Conservation (phyloP, 345 rosid genomes). For the Eucalyptus cloeziana region DNA sequence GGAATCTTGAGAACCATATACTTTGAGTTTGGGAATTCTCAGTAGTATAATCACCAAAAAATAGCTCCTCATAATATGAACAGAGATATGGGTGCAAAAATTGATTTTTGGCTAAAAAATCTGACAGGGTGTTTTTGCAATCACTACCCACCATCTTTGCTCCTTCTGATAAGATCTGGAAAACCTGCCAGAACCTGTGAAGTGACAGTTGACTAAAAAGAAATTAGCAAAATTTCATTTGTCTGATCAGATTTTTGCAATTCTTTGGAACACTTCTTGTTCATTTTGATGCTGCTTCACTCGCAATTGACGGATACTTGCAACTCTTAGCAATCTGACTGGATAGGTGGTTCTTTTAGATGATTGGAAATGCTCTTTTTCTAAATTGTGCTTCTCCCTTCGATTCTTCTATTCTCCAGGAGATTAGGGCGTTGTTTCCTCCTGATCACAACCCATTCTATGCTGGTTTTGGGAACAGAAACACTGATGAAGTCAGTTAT, state of each 20-base stretch:
- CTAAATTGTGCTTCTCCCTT: background rate
- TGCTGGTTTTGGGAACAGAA: constrained; percentile 98
- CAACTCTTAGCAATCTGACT: background rate
- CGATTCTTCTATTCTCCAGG: constrained; percentile 27
- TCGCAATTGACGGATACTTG: background rate
- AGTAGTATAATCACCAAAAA: background rate
- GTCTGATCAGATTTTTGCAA: background rate
- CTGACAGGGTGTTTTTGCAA: background rate
- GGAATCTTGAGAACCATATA: background rate
- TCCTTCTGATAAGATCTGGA: background rate
- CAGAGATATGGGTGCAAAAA: background rate
- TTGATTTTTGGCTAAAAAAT: background rate
- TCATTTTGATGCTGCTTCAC: background rate
- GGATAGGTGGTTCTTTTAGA: background rate
- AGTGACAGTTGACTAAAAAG: background rate
- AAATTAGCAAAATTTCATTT: background rate
- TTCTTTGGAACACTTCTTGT: background rate
- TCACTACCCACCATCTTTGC: background rate
- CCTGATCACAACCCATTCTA: constrained; percentile 85
- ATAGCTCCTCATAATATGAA: background rate
- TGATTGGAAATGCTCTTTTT: background rate
- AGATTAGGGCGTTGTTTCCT: constrained; percentile 81
- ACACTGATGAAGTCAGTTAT: constrained; percentile 96
- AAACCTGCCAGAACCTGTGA: background rate
- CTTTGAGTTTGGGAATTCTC: background rate